phyloP scores from a whole-genome alignment of 345 rosid species.

The Arabis hirsuta region DNA sequence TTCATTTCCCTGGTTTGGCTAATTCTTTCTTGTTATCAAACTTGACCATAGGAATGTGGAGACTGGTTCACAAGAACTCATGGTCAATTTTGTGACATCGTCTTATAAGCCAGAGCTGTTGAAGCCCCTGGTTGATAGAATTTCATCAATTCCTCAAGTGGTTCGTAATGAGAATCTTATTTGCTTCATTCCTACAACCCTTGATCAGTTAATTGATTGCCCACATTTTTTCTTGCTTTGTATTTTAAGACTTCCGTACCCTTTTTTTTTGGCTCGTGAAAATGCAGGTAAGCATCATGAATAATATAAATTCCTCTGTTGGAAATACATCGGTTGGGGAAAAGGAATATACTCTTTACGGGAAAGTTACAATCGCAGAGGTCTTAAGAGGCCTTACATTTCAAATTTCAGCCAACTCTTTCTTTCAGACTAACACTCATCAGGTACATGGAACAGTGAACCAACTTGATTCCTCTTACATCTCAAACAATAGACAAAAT shows the following conservation, averaged over 20 bases:
- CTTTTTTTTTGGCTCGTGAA: conserved; percentile 14
- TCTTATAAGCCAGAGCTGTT: conserved; percentile 83
- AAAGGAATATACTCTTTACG: conserved; percentile 76
- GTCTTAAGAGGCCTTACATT: conserved; percentile 78
- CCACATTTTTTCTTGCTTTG: neutral
- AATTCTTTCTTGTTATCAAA: conserved; percentile 30
- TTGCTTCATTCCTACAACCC: conserved; percentile 1
- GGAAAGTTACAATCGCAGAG: conserved; percentile 77
- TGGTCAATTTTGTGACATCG: conserved; percentile 95
- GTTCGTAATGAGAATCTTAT: conserved; percentile 47
- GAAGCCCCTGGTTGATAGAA: conserved; percentile 78
- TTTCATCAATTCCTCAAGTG: conserved; percentile 83
- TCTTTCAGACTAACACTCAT: conserved; percentile 88
- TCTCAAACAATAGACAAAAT: neutral
- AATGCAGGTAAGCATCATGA: conserved; percentile 78
- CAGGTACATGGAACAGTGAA: conserved; percentile 56
- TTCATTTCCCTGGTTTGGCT: conserved; percentile 22
- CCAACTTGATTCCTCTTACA: conserved; percentile 1
- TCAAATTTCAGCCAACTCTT: conserved; percentile 96
- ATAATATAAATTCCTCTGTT: conserved; percentile 84
- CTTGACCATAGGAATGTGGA: conserved; percentile 59
- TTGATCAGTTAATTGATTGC: neutral
- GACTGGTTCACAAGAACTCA: conserved; percentile 70
- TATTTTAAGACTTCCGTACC: neutral
- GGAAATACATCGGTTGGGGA: conserved; percentile 96